A percentile compares a stretch with the other conserved stretches of the same genome.
phyloP scores from a whole-genome alignment of 2,329 filamentous ascomycete genomes.

The Plectosphaerella sp. region DNA sequence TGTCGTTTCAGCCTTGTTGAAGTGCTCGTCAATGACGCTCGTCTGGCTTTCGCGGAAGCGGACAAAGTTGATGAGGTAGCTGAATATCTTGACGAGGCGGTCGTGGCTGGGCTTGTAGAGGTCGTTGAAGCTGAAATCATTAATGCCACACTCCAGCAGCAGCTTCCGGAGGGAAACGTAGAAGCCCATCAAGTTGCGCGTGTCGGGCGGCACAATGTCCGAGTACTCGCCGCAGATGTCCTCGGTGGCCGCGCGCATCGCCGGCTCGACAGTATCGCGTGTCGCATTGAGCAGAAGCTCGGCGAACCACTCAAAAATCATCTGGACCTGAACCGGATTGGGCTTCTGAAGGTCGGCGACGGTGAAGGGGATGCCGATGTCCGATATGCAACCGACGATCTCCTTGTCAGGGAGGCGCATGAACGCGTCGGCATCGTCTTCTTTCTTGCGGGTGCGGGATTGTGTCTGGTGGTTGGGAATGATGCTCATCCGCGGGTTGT shows the following conservation, averaged over 20 bases:
- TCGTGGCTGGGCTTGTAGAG: slow-evolving; percentile 87
- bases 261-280: slow-evolving; percentile 87
- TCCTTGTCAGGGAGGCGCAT: slow-evolving; percentile 65
- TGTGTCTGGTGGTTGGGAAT: slow-evolving; percentile 46
- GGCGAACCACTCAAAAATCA: slow-evolving; percentile 97
- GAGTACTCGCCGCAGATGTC: slow-evolving; percentile 79
- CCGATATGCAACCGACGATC: slow-evolving; percentile 94
- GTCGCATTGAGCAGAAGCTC: slow-evolving; percentile 92
- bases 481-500: slow-evolving; percentile 58
- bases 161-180: slow-evolving; percentile 79
- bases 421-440: slow-evolving; percentile 55
- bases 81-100: slow-evolving; percentile 90
- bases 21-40: slow-evolving; percentile 83
- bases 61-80: slow-evolving; percentile 98
- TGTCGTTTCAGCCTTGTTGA: slow-evolving; percentile 82
- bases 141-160: slow-evolving; percentile 82
- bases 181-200: slow-evolving; percentile 92
- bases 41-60: slow-evolving; percentile 94
- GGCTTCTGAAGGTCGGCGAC: slow-evolving; percentile 87
- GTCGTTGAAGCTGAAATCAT: slow-evolving; percentile 90
- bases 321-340: slow-evolving; percentile 89
- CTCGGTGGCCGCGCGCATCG: slow-evolving; percentile 88
- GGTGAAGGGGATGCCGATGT: slow-evolving; percentile 88
- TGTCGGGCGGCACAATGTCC: slow-evolving; percentile 83
- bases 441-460: slow-evolving; percentile 52